Percentiles rank a stretch among this genome's conserved stretches.
Evolutionary conservation across 2,329 filamentous ascomycete species (phyloP).

Genomic region (Neofusicoccum ribis): DNA sequence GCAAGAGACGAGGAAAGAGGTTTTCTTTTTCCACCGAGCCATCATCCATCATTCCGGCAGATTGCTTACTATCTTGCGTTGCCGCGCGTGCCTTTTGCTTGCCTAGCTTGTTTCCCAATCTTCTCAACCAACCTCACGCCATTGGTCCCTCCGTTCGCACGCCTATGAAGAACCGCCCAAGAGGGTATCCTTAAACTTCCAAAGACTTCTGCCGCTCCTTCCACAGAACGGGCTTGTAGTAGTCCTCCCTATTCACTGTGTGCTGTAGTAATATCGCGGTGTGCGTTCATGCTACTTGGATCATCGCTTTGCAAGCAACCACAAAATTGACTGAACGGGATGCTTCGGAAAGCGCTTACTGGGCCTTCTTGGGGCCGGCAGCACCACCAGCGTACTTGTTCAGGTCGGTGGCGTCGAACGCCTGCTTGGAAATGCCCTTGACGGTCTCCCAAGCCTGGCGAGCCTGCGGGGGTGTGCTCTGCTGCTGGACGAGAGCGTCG

Average conservation of each 20-base stretch:
- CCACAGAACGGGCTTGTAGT: neutral
- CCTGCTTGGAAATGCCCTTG: constrained; percentile 73
- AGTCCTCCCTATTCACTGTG: neutral
- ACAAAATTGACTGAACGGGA: neutral
- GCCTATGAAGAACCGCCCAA: neutral
- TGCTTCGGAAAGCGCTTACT: constrained; percentile 41
- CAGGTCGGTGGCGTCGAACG: constrained; percentile 76
- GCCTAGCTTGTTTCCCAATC: neutral
- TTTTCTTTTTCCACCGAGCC: neutral
- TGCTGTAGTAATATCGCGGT: neutral
- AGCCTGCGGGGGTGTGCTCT: constrained; percentile 79
- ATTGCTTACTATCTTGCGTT: neutral
- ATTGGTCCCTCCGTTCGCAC: neutral
- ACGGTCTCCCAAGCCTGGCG: constrained; percentile 77
- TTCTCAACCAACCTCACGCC: neutral
- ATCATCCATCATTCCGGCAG: neutral
- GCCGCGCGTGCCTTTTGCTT: neutral
- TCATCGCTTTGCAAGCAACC: neutral
- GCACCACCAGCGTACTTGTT: constrained; percentile 65
- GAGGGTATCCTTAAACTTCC: neutral
- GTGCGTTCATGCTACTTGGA: neutral
- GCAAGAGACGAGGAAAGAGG: neutral
- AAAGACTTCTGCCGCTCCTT: neutral
- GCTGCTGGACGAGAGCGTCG: constrained; percentile 80
- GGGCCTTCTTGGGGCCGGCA: constrained; percentile 65